Evolutionary conservation across 768 basidiomycete genomes (phyloP).

Genomic region (Amanita polypyramis): DNA sequence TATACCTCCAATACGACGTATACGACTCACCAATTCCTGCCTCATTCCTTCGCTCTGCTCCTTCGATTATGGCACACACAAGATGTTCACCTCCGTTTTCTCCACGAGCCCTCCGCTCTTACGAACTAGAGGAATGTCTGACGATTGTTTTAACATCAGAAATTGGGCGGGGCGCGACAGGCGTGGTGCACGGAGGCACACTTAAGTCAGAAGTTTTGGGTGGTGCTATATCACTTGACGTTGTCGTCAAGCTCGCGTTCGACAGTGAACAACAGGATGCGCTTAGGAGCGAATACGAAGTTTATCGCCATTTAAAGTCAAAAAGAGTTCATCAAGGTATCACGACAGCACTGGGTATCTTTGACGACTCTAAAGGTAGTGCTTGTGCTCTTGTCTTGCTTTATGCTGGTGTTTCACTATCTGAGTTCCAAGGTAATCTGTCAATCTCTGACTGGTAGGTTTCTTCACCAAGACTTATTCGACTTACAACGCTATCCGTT

Average conservation of each 20-base stretch:
- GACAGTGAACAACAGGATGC: slow-evolving; percentile 10
- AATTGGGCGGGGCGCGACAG: no score
- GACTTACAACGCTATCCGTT: slow-evolving; percentile 8
- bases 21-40: slow-evolving; percentile 8
- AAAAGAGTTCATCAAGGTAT: slow-evolving; percentile 12
- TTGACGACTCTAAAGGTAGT: slow-evolving; percentile 12
- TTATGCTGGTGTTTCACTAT: slow-evolving; percentile 9
- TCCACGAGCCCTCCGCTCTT: slow-evolving; percentile 9
- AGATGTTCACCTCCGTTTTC: slow-evolving; percentile 7
- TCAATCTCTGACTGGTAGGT: no score
- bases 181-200: slow-evolving; percentile 8
- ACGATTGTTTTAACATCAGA: no score
- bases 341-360: slow-evolving; percentile 10
- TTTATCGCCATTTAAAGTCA: slow-evolving; percentile 10
- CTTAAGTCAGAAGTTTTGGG: slow-evolving; percentile 9
- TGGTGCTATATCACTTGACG: slow-evolving; percentile 9
- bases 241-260: slow-evolving; percentile 13
- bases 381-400: slow-evolving; percentile 11
- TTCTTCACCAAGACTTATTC: no score
- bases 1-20: slow-evolving; percentile 8
- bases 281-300: slow-evolving; percentile 11
- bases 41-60: slow-evolving; percentile 7
- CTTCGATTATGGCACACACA: slow-evolving; percentile 7
- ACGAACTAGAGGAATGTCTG: slow-evolving; percentile 11
- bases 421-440: no score